phyloP scores from a whole-genome alignment of 2,329 filamentous ascomycete species.

The Colletotrichum trifolii region DNA sequence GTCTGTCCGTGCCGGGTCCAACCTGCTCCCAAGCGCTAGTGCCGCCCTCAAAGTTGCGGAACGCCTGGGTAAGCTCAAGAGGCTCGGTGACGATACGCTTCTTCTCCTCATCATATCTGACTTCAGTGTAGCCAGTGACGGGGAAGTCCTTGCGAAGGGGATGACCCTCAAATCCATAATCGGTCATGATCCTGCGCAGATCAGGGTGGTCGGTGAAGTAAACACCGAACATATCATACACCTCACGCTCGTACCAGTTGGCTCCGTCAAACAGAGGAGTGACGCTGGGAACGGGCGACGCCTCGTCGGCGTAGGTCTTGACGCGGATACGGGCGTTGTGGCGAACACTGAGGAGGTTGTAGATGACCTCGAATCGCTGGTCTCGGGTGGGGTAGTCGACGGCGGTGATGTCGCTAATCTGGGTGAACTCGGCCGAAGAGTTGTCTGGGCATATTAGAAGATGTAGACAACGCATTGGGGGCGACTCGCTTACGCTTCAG shows the following conservation, averaged over 20 bases:
- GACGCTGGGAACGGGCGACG: conserved; percentile 90
- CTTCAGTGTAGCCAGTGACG: conserved; percentile 96
- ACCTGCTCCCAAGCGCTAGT: conserved; percentile 76
- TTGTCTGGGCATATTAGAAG: conserved; percentile 69
- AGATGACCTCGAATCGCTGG: conserved; percentile 97
- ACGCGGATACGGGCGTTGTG: conserved; percentile 97
- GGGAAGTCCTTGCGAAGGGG: conserved; percentile 98
- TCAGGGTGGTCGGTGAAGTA: conserved; percentile 97
- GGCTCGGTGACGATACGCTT: conserved; percentile 99
- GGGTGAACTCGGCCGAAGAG: conserved; percentile 96
- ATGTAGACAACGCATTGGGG: neutral
- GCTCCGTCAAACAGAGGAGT: conserved; percentile 90
- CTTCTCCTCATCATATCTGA: conserved; percentile 99
- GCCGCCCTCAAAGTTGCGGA: conserved; percentile 97
- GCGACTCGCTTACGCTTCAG: conserved; percentile 73
- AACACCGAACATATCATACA: conserved; percentile 96
- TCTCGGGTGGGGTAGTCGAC: conserved; percentile 96
- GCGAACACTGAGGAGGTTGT: conserved; percentile 94
- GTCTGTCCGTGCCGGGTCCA: conserved; percentile 78
- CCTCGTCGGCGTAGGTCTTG: conserved; percentile 99
- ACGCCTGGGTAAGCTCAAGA: conserved; percentile 96
- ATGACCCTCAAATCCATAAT: conserved; percentile 99
- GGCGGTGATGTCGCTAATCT: conserved; percentile 90
- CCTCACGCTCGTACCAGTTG: conserved; percentile 98
- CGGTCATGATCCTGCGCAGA: conserved; percentile 97